Conservation (phyloP, 2,329 filamentous ascomycete genomes). For the Mycosphaerella sp. region DNA sequence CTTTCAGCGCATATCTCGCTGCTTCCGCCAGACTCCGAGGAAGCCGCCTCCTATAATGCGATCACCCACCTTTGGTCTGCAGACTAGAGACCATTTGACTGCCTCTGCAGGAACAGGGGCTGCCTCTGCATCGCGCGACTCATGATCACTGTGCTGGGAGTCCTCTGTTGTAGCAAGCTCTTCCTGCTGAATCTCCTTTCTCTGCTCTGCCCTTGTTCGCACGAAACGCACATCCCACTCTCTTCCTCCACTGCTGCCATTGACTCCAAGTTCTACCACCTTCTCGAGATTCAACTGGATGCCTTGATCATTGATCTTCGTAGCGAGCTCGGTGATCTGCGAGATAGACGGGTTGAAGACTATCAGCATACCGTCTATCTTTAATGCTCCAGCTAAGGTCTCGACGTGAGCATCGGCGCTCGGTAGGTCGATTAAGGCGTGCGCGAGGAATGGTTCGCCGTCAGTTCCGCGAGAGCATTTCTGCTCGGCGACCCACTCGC, state of each 20-base stretch:
- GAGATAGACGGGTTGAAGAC: slow-evolving; percentile 74
- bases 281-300: slow-evolving; percentile 55
- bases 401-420: slow-evolving; percentile 50
- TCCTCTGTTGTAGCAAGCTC: background rate
- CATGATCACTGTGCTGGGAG: background rate
- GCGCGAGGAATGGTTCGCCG: slow-evolving; percentile 58
- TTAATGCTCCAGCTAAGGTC: slow-evolving; percentile 53
- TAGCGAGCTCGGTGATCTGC: slow-evolving; percentile 63
- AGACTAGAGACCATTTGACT: slow-evolving; percentile 29
- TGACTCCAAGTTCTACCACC: slow-evolving; percentile 52
- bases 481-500: slow-evolving; percentile 56
- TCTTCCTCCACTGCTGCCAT: slow-evolving; percentile 49
- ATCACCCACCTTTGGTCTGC: slow-evolving; percentile 38
- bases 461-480: slow-evolving; percentile 35
- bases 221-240: slow-evolving; percentile 59
- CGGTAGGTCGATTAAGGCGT: slow-evolving; percentile 69
- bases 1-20: slow-evolving; percentile 23
- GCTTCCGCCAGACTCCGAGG: slow-evolving; percentile 34
- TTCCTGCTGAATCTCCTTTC: slow-evolving; percentile 1
- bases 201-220: slow-evolving; percentile 33
- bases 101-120: background rate
- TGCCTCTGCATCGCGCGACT: background rate
- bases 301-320: slow-evolving; percentile 47
- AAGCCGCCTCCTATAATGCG: slow-evolving; percentile 37
- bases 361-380: slow-evolving; percentile 58